Evolutionary conservation across 75 land plant species (phyloP).

Genomic region (Cupressus sempervirens): DNA sequence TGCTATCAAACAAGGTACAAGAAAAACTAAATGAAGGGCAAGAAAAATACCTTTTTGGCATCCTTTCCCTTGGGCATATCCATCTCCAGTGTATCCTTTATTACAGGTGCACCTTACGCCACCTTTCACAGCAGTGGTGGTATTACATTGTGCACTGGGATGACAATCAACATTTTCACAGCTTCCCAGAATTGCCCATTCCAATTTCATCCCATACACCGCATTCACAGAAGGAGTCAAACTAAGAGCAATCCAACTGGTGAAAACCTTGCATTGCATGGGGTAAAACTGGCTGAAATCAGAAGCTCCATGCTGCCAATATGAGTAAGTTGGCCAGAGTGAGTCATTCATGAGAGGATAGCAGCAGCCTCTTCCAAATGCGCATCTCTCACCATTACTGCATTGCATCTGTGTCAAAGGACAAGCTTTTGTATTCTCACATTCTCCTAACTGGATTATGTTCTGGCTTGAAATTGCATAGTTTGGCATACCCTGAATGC

Average conservation of each 20-base stretch:
- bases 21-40: background rate
- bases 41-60: conserved; percentile 35
- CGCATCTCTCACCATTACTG: background rate
- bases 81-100: conserved; percentile 49
- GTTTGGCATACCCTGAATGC: background rate
- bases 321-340: background rate
- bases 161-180: background rate
- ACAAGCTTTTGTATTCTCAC: background rate
- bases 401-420: background rate
- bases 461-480: conserved; percentile 1
- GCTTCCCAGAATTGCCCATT: conserved; percentile 1
- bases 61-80: conserved; percentile 31
- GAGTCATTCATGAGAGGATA: background rate
- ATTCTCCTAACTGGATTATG: conserved; percentile 1
- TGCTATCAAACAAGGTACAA: background rate
- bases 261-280: background rate
- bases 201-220: conserved; percentile 4
- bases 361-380: background rate
- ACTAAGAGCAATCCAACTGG: background rate
- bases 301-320: background rate
- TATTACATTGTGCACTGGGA: background rate
- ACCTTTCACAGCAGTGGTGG: background rate
- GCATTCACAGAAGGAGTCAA: background rate
- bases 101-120: conserved; percentile 39
- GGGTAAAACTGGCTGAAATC: background rate